These are phyloP conservation scores for Xylariomycetidae sp. DNA, from an alignment of 2,329 filamentous ascomycete species.

Conservation along the genomic window DNA sequence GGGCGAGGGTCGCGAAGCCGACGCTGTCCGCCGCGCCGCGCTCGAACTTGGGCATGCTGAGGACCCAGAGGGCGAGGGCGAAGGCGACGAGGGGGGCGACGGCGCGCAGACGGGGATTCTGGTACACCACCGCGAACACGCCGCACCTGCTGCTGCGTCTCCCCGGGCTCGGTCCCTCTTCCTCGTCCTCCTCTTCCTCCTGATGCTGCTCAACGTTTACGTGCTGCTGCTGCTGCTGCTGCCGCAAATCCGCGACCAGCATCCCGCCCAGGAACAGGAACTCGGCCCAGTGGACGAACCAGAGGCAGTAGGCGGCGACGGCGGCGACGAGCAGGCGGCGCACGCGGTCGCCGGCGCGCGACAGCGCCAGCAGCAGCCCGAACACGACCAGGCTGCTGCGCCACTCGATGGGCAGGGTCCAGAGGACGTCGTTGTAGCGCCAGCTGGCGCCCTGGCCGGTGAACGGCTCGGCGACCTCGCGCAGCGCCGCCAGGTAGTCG, in stretches of 20 bases:
- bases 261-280: constrained; percentile 28
- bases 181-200: neutral
- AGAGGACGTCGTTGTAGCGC: constrained; percentile 28
- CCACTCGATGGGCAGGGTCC: constrained; percentile 33
- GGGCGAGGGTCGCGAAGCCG: constrained; percentile 14
- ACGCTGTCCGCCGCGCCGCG: constrained; percentile 13
- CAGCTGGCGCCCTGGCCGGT: constrained; percentile 3
- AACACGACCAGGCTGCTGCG: constrained; percentile 30
- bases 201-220: neutral
- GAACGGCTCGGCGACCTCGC: constrained; percentile 14
- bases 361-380: constrained; percentile 25
- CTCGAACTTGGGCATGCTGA: constrained; percentile 19
- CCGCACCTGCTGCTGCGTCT: too few species aligned
- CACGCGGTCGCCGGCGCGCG: constrained; percentile 13
- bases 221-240: constrained; percentile 6
- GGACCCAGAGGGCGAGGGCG: constrained; percentile 9
- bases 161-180: too few species aligned
- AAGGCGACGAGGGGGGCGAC: constrained; percentile 7
- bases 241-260: constrained; percentile 26
- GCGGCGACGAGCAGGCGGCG: constrained; percentile 13
- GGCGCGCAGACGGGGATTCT: neutral
- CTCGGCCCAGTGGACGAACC: constrained; percentile 20
- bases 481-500: constrained; percentile 9
- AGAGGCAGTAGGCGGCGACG: constrained; percentile 19
- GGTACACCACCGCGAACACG: too few species aligned